Percentiles rank a stretch among this genome's conserved stretches.
Conservation (phyloP, 257 asterid genomes). For the Leonotis leonurus region DNA sequence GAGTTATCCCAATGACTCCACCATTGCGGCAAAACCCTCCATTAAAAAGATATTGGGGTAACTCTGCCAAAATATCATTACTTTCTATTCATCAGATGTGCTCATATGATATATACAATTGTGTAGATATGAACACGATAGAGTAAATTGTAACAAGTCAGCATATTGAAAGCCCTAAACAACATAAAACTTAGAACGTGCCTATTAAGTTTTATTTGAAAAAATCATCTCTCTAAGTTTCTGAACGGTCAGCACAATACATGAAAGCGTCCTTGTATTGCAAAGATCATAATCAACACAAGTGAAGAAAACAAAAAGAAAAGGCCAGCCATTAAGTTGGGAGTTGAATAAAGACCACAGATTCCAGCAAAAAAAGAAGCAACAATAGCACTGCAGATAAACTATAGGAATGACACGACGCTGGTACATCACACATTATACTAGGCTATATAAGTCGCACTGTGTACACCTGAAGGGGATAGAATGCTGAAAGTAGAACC, state of each 20-base stretch:
- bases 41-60: conserved; percentile 76
- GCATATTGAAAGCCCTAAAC: conserved; percentile 4
- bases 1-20: conserved; percentile 85
- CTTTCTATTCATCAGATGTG: conserved; percentile 12
- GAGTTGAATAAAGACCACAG: background rate
- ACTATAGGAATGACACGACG: background rate
- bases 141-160: background rate
- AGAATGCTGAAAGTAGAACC: conserved; percentile 1
- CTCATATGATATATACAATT: background rate
- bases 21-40: conserved; percentile 82
- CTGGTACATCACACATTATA: background rate
- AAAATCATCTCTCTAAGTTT: background rate
- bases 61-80: conserved; percentile 41
- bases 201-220: background rate
- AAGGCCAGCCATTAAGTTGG: background rate
- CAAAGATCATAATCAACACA: background rate
- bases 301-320: background rate
- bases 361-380: background rate
- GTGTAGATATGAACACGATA: background rate
- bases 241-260: background rate
- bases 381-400: background rate
- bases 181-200: conserved; percentile 3
- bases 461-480: background rate
- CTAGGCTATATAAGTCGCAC: background rate
- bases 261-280: background rate